Conservation (phyloP, 805 yeast species). For the Candida tibetensis region DNA sequence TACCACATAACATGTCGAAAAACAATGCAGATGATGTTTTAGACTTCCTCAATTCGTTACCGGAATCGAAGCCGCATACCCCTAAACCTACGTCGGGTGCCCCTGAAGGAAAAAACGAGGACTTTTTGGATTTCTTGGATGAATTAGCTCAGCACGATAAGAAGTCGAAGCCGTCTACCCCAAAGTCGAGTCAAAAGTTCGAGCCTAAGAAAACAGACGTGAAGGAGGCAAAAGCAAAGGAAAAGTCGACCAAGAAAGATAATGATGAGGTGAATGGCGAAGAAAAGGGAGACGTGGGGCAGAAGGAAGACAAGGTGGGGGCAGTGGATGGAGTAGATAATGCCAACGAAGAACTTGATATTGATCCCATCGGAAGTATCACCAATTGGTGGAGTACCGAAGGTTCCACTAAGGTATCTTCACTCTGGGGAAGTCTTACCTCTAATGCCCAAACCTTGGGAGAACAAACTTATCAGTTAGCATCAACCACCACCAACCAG, state of each 20-base stretch:
- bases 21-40: slow-evolving; percentile 65
- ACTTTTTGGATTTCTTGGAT: slow-evolving; percentile 57
- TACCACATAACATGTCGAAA: slow-evolving; percentile 12
- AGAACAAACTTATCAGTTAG: slow-evolving; percentile 50
- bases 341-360: slow-evolving; percentile 20
- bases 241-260: slow-evolving; percentile 3
- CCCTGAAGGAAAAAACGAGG: slow-evolving; percentile 27
- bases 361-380: slow-evolving; percentile 64
- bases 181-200: slow-evolving; percentile 24
- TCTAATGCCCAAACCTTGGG: slow-evolving; percentile 47
- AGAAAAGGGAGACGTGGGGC: slow-evolving; percentile 7
- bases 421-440: slow-evolving; percentile 67
- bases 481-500: slow-evolving; percentile 43
- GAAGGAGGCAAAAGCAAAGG: slow-evolving; percentile 2
- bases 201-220: slow-evolving; percentile 29
- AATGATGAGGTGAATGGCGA: neutral
- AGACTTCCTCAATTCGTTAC: slow-evolving; percentile 76
- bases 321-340: neutral
- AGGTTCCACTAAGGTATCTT: slow-evolving; percentile 63
- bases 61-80: slow-evolving; percentile 48
- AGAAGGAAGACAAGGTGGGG: slow-evolving; percentile 2
- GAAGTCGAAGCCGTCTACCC: slow-evolving; percentile 30
- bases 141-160: slow-evolving; percentile 66
- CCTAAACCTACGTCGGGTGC: slow-evolving; percentile 26
- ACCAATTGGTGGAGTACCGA: slow-evolving; percentile 74